These are phyloP conservation scores for Jackrogersella multiformis DNA, from an alignment of 495 filamentous ascomycete species.

Conservation along the genomic window DNA sequence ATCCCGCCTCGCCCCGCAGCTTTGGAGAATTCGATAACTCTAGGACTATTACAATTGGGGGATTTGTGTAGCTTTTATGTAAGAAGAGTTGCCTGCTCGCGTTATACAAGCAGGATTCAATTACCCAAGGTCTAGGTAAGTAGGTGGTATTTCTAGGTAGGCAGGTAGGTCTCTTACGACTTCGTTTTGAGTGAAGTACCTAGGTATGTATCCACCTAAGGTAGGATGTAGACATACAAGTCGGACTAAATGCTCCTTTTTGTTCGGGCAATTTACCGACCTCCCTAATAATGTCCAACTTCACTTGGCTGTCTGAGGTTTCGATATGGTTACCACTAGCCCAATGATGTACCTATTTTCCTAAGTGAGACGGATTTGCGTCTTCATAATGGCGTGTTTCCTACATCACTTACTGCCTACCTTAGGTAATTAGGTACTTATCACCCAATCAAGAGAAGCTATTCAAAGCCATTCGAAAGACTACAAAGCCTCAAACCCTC, in stretches of 20 bases:
- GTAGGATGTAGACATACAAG: conserved; percentile 2
- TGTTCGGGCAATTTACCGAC: no score
- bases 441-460: background rate
- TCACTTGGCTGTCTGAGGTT: conserved; percentile 7
- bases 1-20: conserved; percentile 4
- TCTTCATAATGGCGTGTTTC: background rate
- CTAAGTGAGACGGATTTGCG: background rate
- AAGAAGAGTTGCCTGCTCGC: conserved; percentile 5
- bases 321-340: background rate
- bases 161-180: background rate
- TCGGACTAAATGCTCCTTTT: conserved; percentile 33
- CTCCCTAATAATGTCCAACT: no score
- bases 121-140: no score
- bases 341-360: no score
- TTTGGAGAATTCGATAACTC: conserved; percentile 1
- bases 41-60: background rate
- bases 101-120: conserved; percentile 7
- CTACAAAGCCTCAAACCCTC: background rate
- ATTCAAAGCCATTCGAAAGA: no score
- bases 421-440: background rate
- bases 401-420: background rate
- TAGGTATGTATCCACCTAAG: no score
- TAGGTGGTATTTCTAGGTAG: no score
- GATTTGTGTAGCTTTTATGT: background rate
- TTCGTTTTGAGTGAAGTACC: no score